Base-by-base conservation (phyloP, 2,329 filamentous ascomycete species). In the Bretziella fagacearum region DNA sequence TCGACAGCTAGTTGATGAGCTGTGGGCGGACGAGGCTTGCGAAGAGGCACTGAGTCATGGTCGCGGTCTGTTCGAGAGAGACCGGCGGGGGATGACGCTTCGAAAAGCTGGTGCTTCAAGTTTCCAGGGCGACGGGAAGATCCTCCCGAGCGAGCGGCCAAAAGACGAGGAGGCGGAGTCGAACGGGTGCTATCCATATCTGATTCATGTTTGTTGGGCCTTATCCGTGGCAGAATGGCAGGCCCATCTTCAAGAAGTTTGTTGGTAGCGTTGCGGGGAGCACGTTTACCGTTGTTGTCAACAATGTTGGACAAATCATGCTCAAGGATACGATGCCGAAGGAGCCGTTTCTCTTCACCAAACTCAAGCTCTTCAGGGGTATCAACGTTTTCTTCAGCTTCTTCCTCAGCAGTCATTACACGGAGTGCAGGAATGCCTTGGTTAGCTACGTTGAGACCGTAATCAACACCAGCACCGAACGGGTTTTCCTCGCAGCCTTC, bases 401-500 rank as follows among this genome's bases (percentile, higher is more conserved):
- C 73, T 56, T 85, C 69, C 37, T 83, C 79, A 1, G 72, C 64
- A 0, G 72, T 73, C 65, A 91, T 68, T 54, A 71, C 65, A 26
- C 74, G 69, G 53, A 93, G 70, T 11, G 69, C 61, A 3, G 85
- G 81, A 3, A 87, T 73, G 52, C 77, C 77, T 57, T 81, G 77
- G 52, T 80, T 81, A 35, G 74, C 73, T 1, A 80, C 73, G 51
- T 75, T 71, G 1, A 74, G 63, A 6, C 68, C 71, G 52, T 81
- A 81, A 56, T 79, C 77, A 2, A 81, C 73, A 10, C 77, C 78
- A 8, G 68, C 60, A 0, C 91, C 91, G 56, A 95, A 98, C 0
- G 91, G 91, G 57, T 98, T 98, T 55, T 84, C 80, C 41, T 84
- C 72, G 37, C 85, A 89, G 48, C 84, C 85, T 56, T 94, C 84